phyloP scores from a whole-genome alignment of 768 basidiomycete species.

The Calocybe gangraenosa region DNA sequence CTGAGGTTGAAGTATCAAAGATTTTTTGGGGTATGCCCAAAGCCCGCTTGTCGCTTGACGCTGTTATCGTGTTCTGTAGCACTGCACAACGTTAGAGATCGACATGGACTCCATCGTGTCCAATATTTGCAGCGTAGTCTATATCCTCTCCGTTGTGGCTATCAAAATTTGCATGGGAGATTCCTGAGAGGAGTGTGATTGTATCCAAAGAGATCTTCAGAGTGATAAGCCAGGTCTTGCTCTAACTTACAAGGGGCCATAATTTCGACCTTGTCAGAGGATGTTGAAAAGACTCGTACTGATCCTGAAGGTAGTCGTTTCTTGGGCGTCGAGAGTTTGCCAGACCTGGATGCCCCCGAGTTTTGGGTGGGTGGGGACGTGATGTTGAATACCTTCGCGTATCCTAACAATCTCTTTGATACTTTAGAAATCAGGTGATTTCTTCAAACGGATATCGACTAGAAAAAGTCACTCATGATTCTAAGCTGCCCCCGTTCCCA shows the following conservation, averaged over 20 bases:
- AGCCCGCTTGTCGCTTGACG: not conserved
- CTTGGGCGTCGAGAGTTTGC: constrained; percentile 9
- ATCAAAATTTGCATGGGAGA: not conserved
- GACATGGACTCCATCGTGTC: constrained; percentile 10
- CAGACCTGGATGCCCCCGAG: too few species aligned
- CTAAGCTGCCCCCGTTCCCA: too few species aligned
- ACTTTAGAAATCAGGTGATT: too few species aligned
- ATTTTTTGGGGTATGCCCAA: not conserved
- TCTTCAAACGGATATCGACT: too few species aligned
- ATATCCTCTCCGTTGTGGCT: not conserved
- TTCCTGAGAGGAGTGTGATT: not conserved
- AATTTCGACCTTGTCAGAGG: constrained; percentile 12
- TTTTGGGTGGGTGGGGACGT: too few species aligned
- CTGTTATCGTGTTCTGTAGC: not conserved
- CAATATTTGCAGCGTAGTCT: constrained; percentile 2
- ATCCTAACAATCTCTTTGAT: too few species aligned
- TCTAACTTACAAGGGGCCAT: not conserved
- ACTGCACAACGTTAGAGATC: constrained; percentile 1
- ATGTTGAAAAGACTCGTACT: not conserved
- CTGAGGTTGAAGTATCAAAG: too few species aligned
- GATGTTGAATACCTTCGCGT: too few species aligned
- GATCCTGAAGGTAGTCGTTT: constrained; percentile 2
- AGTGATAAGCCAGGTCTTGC: not conserved
- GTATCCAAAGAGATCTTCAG: not conserved
- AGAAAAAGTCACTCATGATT: too few species aligned